A percentile compares a stretch with the other conserved stretches of the same genome.
Evolutionary conservation across 2,329 filamentous ascomycete species (phyloP).

Genomic region (Alternaria ventricosa): DNA sequence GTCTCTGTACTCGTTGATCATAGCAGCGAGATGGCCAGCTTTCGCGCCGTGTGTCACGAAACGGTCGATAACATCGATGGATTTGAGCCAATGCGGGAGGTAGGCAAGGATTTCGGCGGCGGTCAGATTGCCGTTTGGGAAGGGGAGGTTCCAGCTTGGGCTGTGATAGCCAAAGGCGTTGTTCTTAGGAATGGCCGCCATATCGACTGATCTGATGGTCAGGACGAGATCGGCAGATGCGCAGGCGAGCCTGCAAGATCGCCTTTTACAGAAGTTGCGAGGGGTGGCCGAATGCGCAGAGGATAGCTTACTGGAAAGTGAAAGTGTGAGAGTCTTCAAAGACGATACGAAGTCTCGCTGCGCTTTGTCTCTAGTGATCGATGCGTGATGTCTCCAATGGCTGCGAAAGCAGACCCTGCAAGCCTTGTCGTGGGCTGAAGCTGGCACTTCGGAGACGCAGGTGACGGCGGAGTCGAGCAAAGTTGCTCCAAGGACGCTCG

Average conservation of each 20-base stretch:
- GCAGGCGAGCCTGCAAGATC: not conserved
- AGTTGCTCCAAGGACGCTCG: slow-evolving; percentile 9
- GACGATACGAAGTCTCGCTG: not conserved
- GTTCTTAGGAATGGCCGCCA: slow-evolving; percentile 19
- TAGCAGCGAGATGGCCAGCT: slow-evolving; percentile 11
- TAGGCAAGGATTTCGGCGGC: slow-evolving; percentile 34
- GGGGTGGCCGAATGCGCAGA: not conserved
- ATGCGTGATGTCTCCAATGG: not conserved
- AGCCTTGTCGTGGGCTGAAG: not conserved
- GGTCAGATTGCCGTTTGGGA: slow-evolving; percentile 35
- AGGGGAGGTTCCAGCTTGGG: slow-evolving; percentile 30
- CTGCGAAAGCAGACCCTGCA: not conserved
- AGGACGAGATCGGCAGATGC: not conserved
- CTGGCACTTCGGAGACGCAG: not conserved
- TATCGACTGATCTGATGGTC: not conserved
- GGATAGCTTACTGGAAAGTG: not conserved
- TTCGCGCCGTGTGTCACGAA: slow-evolving; percentile 29
- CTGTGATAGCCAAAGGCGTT: slow-evolving; percentile 29
- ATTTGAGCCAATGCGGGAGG: slow-evolving; percentile 35
- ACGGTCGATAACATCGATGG: slow-evolving; percentile 31
- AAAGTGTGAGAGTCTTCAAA: not conserved
- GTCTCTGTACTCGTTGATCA: slow-evolving; percentile 23
- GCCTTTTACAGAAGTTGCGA: not conserved
- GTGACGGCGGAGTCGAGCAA: slow-evolving; percentile 1
- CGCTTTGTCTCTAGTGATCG: not conserved